A percentile compares a stretch with the other conserved stretches of the same genome.
These are phyloP conservation scores for Trifolium dubium DNA, from an alignment of 306 rosid genomes.

Conservation along the genomic window DNA sequence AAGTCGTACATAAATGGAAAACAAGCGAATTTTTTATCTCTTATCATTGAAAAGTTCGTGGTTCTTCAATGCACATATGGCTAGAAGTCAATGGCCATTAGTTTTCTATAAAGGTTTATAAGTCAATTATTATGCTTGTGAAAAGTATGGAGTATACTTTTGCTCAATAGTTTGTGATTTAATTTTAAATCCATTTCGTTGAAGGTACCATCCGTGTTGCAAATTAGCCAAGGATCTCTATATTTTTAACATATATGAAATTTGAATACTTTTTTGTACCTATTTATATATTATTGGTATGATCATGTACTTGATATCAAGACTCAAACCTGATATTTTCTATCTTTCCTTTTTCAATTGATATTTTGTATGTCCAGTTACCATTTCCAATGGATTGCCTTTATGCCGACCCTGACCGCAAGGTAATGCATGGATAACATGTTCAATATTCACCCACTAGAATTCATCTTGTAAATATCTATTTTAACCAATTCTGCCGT, in stretches of 20 bases:
- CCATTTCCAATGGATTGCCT: conserved; percentile 92
- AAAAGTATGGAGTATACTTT: conserved; percentile 8
- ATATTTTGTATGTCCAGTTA: conserved; percentile 56
- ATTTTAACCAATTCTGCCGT: conserved; percentile 35
- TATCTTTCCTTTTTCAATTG: conserved; percentile 33
- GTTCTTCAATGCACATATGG: not conserved
- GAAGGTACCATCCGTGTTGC: conserved; percentile 6
- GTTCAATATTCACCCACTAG: conserved; percentile 10
- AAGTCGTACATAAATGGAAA: not conserved
- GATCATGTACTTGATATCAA: conserved; percentile 32
- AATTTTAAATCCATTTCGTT: conserved; percentile 29
- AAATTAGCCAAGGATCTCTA: conserved; percentile 21
- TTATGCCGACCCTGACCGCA: conserved; percentile 85
- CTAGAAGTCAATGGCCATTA: not conserved
- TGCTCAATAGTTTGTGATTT: conserved; percentile 15
- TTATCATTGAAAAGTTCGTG: not conserved
- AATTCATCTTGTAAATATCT: conserved; percentile 9
- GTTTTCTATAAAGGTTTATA: conserved; percentile 1
- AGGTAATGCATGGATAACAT: conserved; percentile 52
- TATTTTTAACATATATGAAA: conserved; percentile 1
- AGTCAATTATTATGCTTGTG: not conserved
- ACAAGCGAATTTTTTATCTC: not conserved
- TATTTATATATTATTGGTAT: not conserved
- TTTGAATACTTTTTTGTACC: conserved; percentile 22
- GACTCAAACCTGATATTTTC: conserved; percentile 37